Conservation (phyloP, 2,329 filamentous ascomycete species). For the Venturia asperata region DNA sequence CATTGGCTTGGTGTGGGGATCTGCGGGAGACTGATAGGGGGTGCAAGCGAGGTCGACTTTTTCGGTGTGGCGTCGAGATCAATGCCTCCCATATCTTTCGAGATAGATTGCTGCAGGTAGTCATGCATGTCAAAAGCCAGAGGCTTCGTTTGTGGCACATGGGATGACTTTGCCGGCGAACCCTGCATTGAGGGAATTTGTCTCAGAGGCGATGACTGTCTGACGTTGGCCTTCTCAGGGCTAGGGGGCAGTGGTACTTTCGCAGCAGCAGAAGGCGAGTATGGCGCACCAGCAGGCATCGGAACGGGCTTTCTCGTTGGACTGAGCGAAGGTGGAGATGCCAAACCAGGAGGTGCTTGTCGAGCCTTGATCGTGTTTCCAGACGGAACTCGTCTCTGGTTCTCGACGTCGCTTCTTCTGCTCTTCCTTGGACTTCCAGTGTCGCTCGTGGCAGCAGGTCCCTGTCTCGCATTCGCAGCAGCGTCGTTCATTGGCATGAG, state of each 20-base stretch:
- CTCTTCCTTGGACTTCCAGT: conserved; percentile 18
- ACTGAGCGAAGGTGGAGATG: conserved; percentile 31
- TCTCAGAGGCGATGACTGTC: conserved; percentile 9
- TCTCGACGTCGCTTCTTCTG: conserved; percentile 16
- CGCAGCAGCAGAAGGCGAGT: conserved; percentile 36
- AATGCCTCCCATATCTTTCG: conserved; percentile 34
- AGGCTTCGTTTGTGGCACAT: conserved; percentile 26
- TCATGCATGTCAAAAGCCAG: conserved; percentile 35
- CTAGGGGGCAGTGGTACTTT: conserved; percentile 41
- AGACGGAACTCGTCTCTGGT: conserved; percentile 19
- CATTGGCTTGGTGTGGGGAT: background rate
- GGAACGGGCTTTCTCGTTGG: conserved; percentile 32
- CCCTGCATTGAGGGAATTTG: background rate
- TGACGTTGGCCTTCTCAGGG: conserved; percentile 32
- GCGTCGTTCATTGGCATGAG: conserved; percentile 72
- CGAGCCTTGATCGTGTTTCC: conserved; percentile 17
- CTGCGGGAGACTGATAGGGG: conserved; percentile 11
- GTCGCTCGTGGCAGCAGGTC: conserved; percentile 10
- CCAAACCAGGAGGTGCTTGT: conserved; percentile 10
- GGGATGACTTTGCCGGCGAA: conserved; percentile 11
- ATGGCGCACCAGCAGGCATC: conserved; percentile 23
- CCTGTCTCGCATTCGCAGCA: conserved; percentile 62
- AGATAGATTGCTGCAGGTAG: conserved; percentile 43
- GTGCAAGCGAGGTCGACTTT: conserved; percentile 15
- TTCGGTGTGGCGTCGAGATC: conserved; percentile 10